Evolutionary conservation across 768 basidiomycete species (phyloP), one percentile per base, ranked within the genome.

Genomic region (Lactarius pseudohatsudake): DNA sequence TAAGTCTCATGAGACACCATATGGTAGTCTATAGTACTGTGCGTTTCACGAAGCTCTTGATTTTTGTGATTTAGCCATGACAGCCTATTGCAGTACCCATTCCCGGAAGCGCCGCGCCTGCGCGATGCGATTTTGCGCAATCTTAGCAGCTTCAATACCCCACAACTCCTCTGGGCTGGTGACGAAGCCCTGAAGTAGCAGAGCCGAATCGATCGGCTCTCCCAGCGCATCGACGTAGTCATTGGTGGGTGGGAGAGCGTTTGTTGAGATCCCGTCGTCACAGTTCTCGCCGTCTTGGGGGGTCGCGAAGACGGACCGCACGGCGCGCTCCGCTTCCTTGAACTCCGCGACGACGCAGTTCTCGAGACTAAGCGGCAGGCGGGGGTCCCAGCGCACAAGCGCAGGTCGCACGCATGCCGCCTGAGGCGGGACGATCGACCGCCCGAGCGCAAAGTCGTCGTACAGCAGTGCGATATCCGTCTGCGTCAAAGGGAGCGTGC

Each of bases 271-370:
- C 54, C 8, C 18, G 30, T 41, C 53, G 16, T 11, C 38, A 5
- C 28, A 26, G 11, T 34, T 20, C 10, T 53, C 50, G 53, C 63
- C 62, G 53, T 68, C 69, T 4, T 63, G 70, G 3, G 57, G 57
- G 3, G 47, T 59, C 8, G 50, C 70, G 36, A 69, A 73, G 34
- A 84, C 85, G 43, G 80, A 80, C 64, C 75, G 77, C 43, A 80
- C 74, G 74, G 94, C 94, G 64, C 79, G 82, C 73, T 87, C 87
- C 0, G 87, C 91, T 62, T 97, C 92, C 59, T 79, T 81, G 62
- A 81, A 76, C 64, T 94, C 92, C 77, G 98, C 87, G 3, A 94
- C 88, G 13, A 96, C 92, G 64, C 90, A 86, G 74, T 98, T 98
- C 45, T 91, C 88, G n/a, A 85, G 78, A 30, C 82, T 79, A 26